These are phyloP conservation scores for Fremontodendron californicum DNA, from an alignment of 345 rosid species.

Conservation along the genomic window DNA sequence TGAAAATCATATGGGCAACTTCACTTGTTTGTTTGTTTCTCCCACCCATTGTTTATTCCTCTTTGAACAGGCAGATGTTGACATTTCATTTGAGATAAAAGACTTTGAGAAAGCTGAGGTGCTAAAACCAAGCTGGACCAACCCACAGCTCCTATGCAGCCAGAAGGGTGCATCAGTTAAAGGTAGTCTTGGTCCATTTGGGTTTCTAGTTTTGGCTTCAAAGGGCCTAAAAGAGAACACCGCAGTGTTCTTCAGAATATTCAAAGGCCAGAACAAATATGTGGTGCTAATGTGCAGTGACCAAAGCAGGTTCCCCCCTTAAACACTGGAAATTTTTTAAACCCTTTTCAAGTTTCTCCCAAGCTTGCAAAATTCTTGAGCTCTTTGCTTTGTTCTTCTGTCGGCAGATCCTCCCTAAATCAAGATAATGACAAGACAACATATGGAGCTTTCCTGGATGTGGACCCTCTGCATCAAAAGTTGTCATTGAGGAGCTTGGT, in stretches of 20 bases:
- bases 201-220: slow-evolving; percentile 52
- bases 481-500: slow-evolving; percentile 62
- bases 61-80: slow-evolving; percentile 54
- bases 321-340: not conserved
- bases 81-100: slow-evolving; percentile 41
- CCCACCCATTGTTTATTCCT: not conserved
- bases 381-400: not conserved
- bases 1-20: not conserved
- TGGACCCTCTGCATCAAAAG: slow-evolving; percentile 39
- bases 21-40: not conserved
- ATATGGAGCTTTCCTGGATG: slow-evolving; percentile 57
- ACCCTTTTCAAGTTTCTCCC: not conserved
- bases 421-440: slow-evolving; percentile 34
- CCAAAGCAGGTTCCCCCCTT: slow-evolving; percentile 41
- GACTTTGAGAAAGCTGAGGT: slow-evolving; percentile 48
- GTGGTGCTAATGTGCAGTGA: slow-evolving; percentile 66
- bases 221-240: slow-evolving; percentile 49
- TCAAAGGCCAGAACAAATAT: slow-evolving; percentile 36
- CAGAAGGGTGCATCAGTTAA: slow-evolving; percentile 32
- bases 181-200: slow-evolving; percentile 66
- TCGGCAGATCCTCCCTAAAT: slow-evolving; percentile 41
- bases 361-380: not conserved
- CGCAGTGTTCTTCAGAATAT: slow-evolving; percentile 56
- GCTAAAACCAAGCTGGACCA: slow-evolving; percentile 50
- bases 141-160: slow-evolving; percentile 49